Evolutionary conservation across 352 stramenopile species (phyloP), one percentile per base, ranked within the genome.

Genomic region (Aphanomyces stellatus): DNA sequence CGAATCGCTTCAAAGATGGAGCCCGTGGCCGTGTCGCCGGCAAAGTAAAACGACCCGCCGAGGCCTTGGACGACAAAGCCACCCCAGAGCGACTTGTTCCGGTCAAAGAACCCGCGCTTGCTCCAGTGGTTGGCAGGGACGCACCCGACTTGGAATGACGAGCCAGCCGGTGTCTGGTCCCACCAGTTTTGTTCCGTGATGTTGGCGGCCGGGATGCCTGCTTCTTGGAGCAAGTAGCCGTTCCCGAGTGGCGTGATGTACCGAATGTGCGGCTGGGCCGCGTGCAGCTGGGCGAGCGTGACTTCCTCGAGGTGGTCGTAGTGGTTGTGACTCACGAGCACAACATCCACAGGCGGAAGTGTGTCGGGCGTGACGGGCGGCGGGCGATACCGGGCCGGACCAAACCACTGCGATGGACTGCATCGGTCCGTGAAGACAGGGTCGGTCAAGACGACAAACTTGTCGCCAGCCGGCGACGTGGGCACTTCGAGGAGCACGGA

Each of bases 281-380:
- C 30, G 10, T 48, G 41, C 15, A 82, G 55, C 4, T 51, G 15
- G 31, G 31, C 30, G 5, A 82, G 35, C 13, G 72, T 76, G 11
- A 70, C 22, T 19, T 69, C 3, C 65, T 80, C 71, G 4, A 83
- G 48, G 70, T 83, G 76, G 70, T 83, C 76, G 66, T 77, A 83
- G 55, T 83, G 76, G 55, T 85, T 76, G 62, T 87, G 79, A 2
- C 68, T 78, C 8, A 85, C 7, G n/a, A 85, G 55, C n/a, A 84
- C 74, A 28, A 74, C 48, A 66, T 82, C 77, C 25, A 85, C 46
- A n/a, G 46, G 53, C 55, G 43, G 31, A 30, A 84, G 59, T 17
- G 77, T 68, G 25, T 64, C 53, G 11, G 76, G 24, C 4, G 25
- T 30, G 34, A 76, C 28, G 3, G 73, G 55, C 8, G 70, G 57